Evolutionary conservation across 768 basidiomycete genomes (phyloP).

Genomic region (Cantharellus anzutake): DNA sequence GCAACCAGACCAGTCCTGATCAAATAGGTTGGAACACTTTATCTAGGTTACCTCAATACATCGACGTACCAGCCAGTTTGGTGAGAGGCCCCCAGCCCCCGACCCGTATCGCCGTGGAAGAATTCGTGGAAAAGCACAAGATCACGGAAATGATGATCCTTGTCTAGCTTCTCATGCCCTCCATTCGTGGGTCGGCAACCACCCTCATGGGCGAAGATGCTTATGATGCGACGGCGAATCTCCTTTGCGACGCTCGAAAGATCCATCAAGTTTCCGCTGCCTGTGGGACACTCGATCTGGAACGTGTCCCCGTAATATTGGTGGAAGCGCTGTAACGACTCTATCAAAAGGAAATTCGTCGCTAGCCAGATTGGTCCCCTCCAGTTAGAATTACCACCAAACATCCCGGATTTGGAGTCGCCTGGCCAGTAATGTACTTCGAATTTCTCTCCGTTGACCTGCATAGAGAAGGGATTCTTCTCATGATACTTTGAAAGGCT

Average conservation of each 20-base stretch:
- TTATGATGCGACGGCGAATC: constrained; percentile 95
- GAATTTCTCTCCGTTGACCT: constrained; percentile 79
- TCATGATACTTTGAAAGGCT: constrained; percentile 81
- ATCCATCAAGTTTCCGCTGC: constrained; percentile 91
- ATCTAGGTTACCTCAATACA: not conserved
- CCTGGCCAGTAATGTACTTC: constrained; percentile 96
- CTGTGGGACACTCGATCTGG: constrained; percentile 77
- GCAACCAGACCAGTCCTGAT: constrained; percentile 72
- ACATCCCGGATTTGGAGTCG: constrained; percentile 93
- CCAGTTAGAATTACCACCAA: constrained; percentile 56
- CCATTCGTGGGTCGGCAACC: constrained; percentile 84
- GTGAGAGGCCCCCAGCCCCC: constrained; percentile 88
- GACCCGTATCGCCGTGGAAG: constrained; percentile 89
- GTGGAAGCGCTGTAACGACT: constrained; percentile 89
- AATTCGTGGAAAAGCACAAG: constrained; percentile 95
- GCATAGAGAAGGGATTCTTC: constrained; percentile 84
- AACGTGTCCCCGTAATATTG: constrained; percentile 83
- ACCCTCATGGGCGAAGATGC: constrained; percentile 79
- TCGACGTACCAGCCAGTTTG: constrained; percentile 78
- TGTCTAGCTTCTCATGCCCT: constrained; percentile 65
- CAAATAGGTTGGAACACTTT: not conserved
- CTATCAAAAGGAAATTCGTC: constrained; percentile 86
- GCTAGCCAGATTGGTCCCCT: constrained; percentile 78
- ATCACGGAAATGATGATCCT: constrained; percentile 88
- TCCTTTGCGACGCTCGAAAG: constrained; percentile 85